Conservation (phyloP, 495 filamentous ascomycete genomes). For the Xylaria cubensis region DNA sequence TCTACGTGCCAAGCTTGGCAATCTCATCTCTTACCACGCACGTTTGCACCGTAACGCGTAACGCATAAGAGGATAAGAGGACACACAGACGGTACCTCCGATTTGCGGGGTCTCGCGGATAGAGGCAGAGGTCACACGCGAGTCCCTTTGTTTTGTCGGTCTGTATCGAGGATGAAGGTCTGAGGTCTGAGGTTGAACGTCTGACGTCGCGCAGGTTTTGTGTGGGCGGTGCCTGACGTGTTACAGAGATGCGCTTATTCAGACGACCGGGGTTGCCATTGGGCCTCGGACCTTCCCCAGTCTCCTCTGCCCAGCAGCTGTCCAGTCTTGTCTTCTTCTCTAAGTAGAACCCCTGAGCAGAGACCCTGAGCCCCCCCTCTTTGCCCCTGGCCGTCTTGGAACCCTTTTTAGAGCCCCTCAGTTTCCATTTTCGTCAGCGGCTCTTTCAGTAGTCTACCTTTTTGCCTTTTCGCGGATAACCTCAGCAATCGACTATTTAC, state of each 20-base stretch:
- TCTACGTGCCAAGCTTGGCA: slow-evolving; percentile 5
- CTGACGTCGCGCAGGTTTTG: slow-evolving; percentile 42
- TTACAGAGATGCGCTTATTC: slow-evolving; percentile 41
- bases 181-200: slow-evolving; percentile 37
- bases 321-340: background rate
- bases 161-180: slow-evolving; percentile 21
- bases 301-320: background rate
- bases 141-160: slow-evolving; percentile 23
- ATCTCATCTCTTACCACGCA: background rate
- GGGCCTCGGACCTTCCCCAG: slow-evolving; percentile 21
- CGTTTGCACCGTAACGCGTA: background rate
- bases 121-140: slow-evolving; percentile 16
- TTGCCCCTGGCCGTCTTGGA: slow-evolving; percentile 13
- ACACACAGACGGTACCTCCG: background rate
- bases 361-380: slow-evolving; percentile 13
- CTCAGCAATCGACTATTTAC: background rate
- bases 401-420: slow-evolving; percentile 13
- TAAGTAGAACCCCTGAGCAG: background rate
- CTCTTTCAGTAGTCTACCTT: background rate
- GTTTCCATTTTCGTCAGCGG: slow-evolving; percentile 10
- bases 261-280: slow-evolving; percentile 32
- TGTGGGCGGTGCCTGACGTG: slow-evolving; percentile 40
- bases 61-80: background rate
- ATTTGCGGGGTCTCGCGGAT: background rate
- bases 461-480: background rate